Percentiles rank a stretch among this genome's conserved stretches.
Conservation (phyloP, 2,329 filamentous ascomycete species). For the Beauveria asiatica region DNA sequence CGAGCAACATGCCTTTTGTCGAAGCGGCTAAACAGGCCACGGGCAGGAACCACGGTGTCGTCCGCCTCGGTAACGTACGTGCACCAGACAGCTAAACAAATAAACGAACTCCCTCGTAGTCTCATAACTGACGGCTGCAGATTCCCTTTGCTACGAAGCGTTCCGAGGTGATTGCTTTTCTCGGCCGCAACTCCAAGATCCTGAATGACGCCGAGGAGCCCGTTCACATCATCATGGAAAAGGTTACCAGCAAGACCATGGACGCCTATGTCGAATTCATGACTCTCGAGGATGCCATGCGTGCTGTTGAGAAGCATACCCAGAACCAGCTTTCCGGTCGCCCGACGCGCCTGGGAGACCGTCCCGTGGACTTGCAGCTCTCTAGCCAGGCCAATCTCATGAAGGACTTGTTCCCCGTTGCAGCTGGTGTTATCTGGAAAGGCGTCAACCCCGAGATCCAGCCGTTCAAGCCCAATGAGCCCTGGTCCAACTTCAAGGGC, state of each 20-base stretch:
- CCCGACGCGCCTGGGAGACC: constrained; percentile 44
- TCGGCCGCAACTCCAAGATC: constrained; percentile 49
- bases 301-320: constrained; percentile 41
- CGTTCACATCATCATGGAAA: constrained; percentile 57
- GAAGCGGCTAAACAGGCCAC: constrained; percentile 27
- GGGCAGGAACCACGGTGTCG: constrained; percentile 31
- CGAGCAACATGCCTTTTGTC: constrained; percentile 38
- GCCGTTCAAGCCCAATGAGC: constrained; percentile 25
- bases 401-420: constrained; percentile 53
- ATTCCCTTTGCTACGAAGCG: constrained; percentile 48
- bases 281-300: constrained; percentile 42
- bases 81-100: neutral
- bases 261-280: constrained; percentile 53
- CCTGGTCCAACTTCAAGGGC: constrained; percentile 47
- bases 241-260: constrained; percentile 53
- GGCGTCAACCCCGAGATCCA: constrained; percentile 35
- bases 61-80: constrained; percentile 44
- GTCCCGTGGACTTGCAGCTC: constrained; percentile 47
- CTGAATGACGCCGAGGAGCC: constrained; percentile 46
- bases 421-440: constrained; percentile 47
- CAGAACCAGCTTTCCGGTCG: constrained; percentile 30
- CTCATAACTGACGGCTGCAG: constrained; percentile 24
- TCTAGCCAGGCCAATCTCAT: constrained; percentile 50
- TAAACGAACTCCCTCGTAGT: neutral
- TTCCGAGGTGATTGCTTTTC: constrained; percentile 48